Evolutionary conservation across 139 green algal genomes (phyloP).

Genomic region (Desmodesmus armatus): DNA sequence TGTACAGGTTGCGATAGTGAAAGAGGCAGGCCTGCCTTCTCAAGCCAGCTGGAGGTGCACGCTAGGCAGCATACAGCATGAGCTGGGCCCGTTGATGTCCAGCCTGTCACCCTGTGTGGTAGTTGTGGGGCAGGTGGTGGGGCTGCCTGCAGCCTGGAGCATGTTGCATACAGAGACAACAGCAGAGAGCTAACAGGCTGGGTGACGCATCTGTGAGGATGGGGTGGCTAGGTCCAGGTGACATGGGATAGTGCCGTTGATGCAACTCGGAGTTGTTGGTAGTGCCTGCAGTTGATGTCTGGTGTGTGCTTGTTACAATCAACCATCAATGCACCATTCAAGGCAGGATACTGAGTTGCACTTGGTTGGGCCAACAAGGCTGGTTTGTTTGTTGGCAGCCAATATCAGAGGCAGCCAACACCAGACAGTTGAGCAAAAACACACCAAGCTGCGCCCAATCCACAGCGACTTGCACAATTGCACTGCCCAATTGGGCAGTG

Average conservation of each 20-base stretch:
- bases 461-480: too few species aligned
- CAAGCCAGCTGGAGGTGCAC: constrained; percentile 69
- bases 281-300: not conserved
- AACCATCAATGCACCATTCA: not conserved
- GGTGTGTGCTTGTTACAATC: not conserved
- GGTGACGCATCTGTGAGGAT: not conserved
- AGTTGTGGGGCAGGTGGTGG: constrained; percentile 59
- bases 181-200: not conserved
- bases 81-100: constrained; percentile 38
- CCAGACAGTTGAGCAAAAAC: too few species aligned
- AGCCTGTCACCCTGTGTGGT: constrained; percentile 73
- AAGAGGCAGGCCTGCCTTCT: constrained; percentile 52
- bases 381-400: too few species aligned
- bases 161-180: too few species aligned
- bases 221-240: not conserved
- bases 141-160: constrained; percentile 23
- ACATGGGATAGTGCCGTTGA: not conserved
- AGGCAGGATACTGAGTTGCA: too few species aligned
- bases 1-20: constrained; percentile 65
- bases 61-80: constrained; percentile 50
- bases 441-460: too few species aligned
- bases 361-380: too few species aligned
- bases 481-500: too few species aligned
- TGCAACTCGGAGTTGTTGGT: not conserved
- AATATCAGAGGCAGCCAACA: too few species aligned